Percentiles rank a stretch among this genome's conserved stretches.
Conservation (phyloP, 305 asterid species). For the Rubia balearica region DNA sequence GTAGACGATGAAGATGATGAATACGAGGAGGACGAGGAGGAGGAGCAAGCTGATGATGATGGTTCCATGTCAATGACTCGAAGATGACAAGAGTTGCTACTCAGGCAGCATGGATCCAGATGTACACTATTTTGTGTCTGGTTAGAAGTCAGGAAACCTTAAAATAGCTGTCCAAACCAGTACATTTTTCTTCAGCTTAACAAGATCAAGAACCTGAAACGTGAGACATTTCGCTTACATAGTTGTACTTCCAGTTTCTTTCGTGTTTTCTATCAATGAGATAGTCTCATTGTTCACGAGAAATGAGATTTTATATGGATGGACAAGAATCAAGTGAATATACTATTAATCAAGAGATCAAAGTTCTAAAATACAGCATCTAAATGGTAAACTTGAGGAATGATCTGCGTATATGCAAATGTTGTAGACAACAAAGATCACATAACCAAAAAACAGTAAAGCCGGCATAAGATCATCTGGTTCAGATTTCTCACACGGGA, state of each 20-base stretch:
- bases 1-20: slow-evolving; percentile 61
- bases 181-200: neutral
- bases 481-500: slow-evolving; percentile 8
- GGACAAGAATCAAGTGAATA: too few relatives aligned
- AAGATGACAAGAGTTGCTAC: neutral
- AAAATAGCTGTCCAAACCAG: slow-evolving; percentile 9
- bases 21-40: slow-evolving; percentile 64
- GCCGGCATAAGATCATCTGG: neutral
- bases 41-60: slow-evolving; percentile 26
- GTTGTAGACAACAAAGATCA: neutral
- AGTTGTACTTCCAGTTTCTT: neutral
- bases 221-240: neutral
- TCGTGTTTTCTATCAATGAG: neutral
- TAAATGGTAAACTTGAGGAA: neutral
- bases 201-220: neutral
- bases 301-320: too few relatives aligned
- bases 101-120: neutral
- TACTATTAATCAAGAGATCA: neutral
- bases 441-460: neutral
- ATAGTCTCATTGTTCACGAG: neutral
- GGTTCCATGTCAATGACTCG: slow-evolving; percentile 11
- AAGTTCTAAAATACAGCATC: neutral
- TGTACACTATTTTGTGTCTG: slow-evolving; percentile 2
- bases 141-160: neutral
- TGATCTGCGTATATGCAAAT: neutral